Base-by-base conservation (phyloP, 192 early-diverging fungal genomes). In the Rhizophlyctis rosea region DNA sequence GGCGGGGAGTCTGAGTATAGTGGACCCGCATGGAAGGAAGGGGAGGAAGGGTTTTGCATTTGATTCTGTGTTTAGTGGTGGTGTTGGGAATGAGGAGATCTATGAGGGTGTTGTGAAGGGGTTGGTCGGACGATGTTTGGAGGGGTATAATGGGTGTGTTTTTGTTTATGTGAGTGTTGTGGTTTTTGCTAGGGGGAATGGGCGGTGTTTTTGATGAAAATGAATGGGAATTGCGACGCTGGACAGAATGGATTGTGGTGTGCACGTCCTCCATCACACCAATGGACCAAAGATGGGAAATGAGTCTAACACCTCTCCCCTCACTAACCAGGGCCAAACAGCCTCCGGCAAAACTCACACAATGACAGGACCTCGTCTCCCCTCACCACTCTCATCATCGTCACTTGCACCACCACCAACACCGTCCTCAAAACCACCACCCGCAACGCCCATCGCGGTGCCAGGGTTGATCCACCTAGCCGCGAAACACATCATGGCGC, bases 301-400 rank as follows among this genome's bases (percentile, higher is more conserved):
- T n/a, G n/a, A n/a, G n/a, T n/a, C n/a, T n/a, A n/a, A n/a, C n/a
- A n/a, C n/a, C n/a, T n/a, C n/a, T n/a, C n/a, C n/a, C n/a, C n/a
- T n/a, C n/a, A n/a, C n/a, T n/a, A n/a, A n/a, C n/a, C 4, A 64
- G 62, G 63, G 78, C 2, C 76, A 78, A 52, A 80, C 78, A 23
- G 71, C 69, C 3, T 58, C 65, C 14, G 78, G 78, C 11, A 80
- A 80, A 57, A 80, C 78, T 2, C 67, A 62, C 53, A 80, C 78
- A 3, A 80, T 80, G 78, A 29, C 63, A 47, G 78, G 78, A 9
- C 36, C 18, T 29, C 52, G 54, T 21, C 51, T n/a, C n/a, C n/a
- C n/a, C n/a, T n/a, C n/a, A n/a, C n/a, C n/a, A n/a, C n/a, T n/a
- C n/a, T n/a, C n/a, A n/a, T n/a, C 61, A 4, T 24, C 61, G 1